Conservation (phyloP, 257 asterid species). For the Scutellaria galericulata region DNA sequence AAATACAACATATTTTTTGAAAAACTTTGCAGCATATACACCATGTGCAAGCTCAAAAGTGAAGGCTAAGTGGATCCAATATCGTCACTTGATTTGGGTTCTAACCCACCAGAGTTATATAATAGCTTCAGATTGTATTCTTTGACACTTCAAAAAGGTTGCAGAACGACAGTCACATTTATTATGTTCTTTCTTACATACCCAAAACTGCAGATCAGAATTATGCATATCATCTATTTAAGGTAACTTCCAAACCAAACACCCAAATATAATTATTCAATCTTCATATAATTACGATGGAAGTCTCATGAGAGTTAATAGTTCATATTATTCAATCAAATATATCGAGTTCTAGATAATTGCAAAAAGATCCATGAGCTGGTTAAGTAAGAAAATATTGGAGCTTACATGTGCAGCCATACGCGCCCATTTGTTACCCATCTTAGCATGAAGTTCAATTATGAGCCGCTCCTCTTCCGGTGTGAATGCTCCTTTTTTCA, state of each 20-base stretch:
- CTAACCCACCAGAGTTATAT: conserved; percentile 17
- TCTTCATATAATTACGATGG: conserved; percentile 21
- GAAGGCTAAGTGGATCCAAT: conserved; percentile 15
- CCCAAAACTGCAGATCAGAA: conserved; percentile 10
- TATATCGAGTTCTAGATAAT: conserved; percentile 18
- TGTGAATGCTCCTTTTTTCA: conserved; percentile 73
- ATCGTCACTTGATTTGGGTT: conserved; percentile 23
- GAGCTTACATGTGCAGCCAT: conserved; percentile 78
- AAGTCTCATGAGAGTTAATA: neutral
- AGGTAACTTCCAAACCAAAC: conserved; percentile 24
- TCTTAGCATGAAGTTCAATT: conserved; percentile 72
- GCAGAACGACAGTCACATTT: neutral
- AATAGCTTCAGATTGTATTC: conserved; percentile 4
- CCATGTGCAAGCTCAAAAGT: conserved; percentile 29
- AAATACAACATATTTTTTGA: neutral
- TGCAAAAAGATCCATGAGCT: conserved; percentile 31
- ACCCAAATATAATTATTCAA: conserved; percentile 1
- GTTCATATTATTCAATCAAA: conserved; percentile 23
- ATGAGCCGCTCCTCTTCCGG: conserved; percentile 63
- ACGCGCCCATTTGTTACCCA: conserved; percentile 79
- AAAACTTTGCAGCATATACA: conserved; percentile 23
- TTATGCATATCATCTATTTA: conserved; percentile 9
- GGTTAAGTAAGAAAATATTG: conserved; percentile 13
- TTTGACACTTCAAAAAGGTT: conserved; percentile 13
- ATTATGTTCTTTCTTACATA: conserved; percentile 13